phyloP scores from a whole-genome alignment of 371 early-diverging fungal genomes.

The Phascolomyces articulosus region DNA sequence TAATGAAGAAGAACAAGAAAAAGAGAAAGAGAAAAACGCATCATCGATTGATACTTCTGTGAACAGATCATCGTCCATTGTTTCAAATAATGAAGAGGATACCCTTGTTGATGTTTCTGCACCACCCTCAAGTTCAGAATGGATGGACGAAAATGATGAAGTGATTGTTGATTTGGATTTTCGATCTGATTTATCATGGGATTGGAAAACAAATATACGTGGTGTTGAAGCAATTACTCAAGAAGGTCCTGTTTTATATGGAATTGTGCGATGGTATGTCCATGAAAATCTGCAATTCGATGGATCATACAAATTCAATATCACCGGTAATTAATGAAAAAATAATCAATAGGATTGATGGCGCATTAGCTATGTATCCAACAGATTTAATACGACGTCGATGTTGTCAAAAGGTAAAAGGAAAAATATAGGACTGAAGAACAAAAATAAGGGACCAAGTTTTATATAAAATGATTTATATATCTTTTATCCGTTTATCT shows the following conservation, averaged over 20 bases:
- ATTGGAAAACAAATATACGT: conserved; percentile 9
- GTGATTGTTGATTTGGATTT: conserved; percentile 13
- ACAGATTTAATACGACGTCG: conserved; percentile 11
- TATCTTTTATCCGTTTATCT: background rate
- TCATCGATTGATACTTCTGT: no score
- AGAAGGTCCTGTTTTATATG: conserved; percentile 9
- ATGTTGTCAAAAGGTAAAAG: conserved; percentile 15
- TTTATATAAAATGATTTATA: background rate
- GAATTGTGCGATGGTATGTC: conserved; percentile 15
- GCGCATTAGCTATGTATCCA: conserved; percentile 12
- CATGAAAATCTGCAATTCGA: no score
- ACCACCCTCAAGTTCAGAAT: background rate
- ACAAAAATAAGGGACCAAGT: background rate
- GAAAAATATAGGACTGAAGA: background rate
- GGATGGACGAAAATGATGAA: background rate
- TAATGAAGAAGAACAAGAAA: no score
- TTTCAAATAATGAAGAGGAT: no score
- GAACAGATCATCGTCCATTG: no score
- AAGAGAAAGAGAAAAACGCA: no score
- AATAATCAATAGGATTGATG: conserved; percentile 9
- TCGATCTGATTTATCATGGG: conserved; percentile 2
- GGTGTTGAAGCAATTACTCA: conserved; percentile 8
- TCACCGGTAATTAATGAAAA: no score
- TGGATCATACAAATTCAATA: no score
- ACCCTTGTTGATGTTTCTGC: no score